Conservation (phyloP, 2,329 filamentous ascomycete genomes). For the Venturia aucupariae region DNA sequence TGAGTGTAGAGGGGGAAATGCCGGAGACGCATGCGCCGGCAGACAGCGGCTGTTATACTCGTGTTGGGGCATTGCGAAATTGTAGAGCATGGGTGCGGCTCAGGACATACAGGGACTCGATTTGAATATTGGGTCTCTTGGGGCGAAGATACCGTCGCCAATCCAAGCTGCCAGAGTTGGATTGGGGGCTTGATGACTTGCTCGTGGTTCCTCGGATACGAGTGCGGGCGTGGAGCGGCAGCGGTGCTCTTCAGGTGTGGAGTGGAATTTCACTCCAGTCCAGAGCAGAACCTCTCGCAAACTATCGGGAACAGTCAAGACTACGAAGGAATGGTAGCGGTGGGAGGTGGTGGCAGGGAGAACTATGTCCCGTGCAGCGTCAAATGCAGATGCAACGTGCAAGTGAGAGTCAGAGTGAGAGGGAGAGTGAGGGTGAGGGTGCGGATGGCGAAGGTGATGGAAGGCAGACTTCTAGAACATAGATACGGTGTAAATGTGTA, state of each 20-base stretch:
- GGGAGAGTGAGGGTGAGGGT: too few relatives aligned
- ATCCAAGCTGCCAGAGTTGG: background rate
- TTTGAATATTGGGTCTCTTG: too few relatives aligned
- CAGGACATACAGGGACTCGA: too few relatives aligned
- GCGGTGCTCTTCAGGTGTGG: background rate
- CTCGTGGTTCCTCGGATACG: background rate
- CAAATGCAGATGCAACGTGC: too few relatives aligned
- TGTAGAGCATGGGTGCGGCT: background rate
- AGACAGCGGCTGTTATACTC: conserved; percentile 20
- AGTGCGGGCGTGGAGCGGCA: conserved; percentile 1
- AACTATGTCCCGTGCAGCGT: too few relatives aligned
- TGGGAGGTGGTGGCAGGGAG: background rate
- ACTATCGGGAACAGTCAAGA: background rate
- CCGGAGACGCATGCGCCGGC: conserved; percentile 45
- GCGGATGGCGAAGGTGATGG: too few relatives aligned
- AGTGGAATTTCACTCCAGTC: background rate
- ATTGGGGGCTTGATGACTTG: background rate
- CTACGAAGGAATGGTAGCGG: background rate
- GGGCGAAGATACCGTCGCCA: background rate
- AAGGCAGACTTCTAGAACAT: too few relatives aligned
- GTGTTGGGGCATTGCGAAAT: conserved; percentile 12
- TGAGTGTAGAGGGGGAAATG: conserved; percentile 40
- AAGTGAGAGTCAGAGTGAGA: too few relatives aligned
- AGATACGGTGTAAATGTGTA: too few relatives aligned
- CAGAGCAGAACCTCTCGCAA: conserved; percentile 5